Evolutionary conservation across 805 yeast species (phyloP).

Genomic region (Kluyveromyces wickerhamii): DNA sequence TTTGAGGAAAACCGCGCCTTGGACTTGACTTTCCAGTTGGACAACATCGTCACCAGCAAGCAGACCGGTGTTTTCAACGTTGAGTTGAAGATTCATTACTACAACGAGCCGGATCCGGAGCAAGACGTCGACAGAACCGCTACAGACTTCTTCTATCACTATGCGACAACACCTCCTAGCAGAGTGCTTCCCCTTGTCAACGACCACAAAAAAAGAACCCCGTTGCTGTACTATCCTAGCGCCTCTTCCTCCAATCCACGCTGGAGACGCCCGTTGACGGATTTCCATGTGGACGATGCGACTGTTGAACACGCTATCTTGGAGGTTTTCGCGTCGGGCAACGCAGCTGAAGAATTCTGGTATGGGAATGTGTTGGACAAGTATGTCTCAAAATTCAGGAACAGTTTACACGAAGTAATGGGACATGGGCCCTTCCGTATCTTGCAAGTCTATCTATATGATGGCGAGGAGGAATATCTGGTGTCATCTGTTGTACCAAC

Average conservation of each 20-base stretch:
- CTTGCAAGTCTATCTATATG: conserved; percentile 47
- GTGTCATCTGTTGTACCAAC: conserved; percentile 59
- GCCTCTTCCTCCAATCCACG: conserved; percentile 29
- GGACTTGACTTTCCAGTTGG: conserved; percentile 50
- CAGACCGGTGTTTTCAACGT: conserved; percentile 57
- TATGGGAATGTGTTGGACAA: conserved; percentile 52
- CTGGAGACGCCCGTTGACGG: conserved; percentile 12
- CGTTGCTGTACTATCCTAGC: conserved; percentile 39
- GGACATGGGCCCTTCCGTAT: conserved; percentile 72
- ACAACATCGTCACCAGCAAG: conserved; percentile 47
- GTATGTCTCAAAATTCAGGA: conserved; percentile 34
- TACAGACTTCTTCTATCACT: conserved; percentile 6
- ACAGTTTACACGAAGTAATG: conserved; percentile 33
- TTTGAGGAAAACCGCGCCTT: conserved; percentile 34
- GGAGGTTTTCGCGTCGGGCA: conserved; percentile 62
- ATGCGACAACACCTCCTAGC: conserved; percentile 7
- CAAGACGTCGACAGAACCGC: conserved; percentile 10
- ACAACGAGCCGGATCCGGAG: conserved; percentile 22
- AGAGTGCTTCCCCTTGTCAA: conserved; percentile 11
- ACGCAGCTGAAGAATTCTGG: conserved; percentile 81
- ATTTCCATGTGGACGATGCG: conserved; percentile 1
- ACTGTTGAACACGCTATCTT: conserved; percentile 27
- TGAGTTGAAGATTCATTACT: conserved; percentile 44
- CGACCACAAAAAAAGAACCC: conserved; percentile 31
- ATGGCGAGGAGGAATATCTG: conserved; percentile 22